These are phyloP conservation scores for Glonium stellatum DNA, from an alignment of 495 filamentous ascomycete genomes.

Conservation along the genomic window DNA sequence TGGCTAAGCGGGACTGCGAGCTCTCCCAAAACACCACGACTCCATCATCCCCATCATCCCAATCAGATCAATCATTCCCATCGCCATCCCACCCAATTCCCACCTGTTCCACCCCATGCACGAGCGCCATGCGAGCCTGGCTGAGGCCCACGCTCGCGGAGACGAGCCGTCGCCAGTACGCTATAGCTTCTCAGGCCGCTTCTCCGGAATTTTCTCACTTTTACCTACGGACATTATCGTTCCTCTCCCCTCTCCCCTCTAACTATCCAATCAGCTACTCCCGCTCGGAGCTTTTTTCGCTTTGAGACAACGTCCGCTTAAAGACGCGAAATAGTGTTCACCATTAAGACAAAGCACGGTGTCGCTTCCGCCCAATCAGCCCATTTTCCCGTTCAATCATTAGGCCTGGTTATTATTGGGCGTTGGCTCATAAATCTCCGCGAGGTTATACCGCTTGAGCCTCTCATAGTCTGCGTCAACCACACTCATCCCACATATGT, in stretches of 20 bases:
- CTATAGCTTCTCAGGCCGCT: conserved; percentile 15
- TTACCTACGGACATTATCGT: conserved; percentile 1
- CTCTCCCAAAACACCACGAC: conserved; percentile 2
- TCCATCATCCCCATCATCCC: background rate
- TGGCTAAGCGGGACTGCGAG: background rate
- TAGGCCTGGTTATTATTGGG: conserved; percentile 23
- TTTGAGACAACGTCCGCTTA: background rate
- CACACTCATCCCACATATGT: conserved; percentile 72
- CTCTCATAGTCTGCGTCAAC: conserved; percentile 61
- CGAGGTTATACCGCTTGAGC: conserved; percentile 65
- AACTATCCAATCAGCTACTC: conserved; percentile 3
- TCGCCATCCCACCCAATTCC: background rate
- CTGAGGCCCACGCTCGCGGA: conserved; percentile 8
- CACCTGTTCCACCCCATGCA: background rate
- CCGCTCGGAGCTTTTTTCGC: conserved; percentile 10
- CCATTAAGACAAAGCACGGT: background rate
- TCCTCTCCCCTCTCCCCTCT: background rate
- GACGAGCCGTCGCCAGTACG: conserved; percentile 16
- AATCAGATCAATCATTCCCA: too few relatives aligned
- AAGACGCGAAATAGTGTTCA: background rate
- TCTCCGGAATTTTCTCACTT: conserved; percentile 13
- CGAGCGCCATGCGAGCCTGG: conserved; percentile 7
- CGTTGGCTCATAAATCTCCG: conserved; percentile 54
- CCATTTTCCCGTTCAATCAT: background rate
- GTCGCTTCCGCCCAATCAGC: background rate